Conservation (phyloP, 2,329 filamentous ascomycete species). For the Chaetomiaceae sp. region DNA sequence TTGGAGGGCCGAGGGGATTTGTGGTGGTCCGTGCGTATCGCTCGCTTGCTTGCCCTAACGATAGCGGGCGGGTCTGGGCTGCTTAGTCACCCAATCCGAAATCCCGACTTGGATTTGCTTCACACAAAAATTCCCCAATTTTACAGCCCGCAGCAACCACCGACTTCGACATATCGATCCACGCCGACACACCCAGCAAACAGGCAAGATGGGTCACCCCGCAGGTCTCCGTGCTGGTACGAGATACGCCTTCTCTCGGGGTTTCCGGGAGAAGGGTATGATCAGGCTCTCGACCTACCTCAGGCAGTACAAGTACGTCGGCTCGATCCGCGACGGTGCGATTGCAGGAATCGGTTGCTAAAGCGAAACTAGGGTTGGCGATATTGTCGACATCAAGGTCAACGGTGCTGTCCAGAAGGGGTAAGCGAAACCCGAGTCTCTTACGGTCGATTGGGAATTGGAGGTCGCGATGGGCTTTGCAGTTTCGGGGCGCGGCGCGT, state of each 20-base stretch:
- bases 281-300: conserved; percentile 94
- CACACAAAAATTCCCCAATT: conserved; percentile 29
- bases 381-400: conserved; percentile 97
- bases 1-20: conserved; percentile 22
- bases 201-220: conserved; percentile 75
- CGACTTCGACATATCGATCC: conserved; percentile 30
- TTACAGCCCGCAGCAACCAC: conserved; percentile 25
- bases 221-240: conserved; percentile 83
- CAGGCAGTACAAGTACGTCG: conserved; percentile 76
- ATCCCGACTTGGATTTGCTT: conserved; percentile 26
- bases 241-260: conserved; percentile 89
- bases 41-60: conserved; percentile 25
- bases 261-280: conserved; percentile 93
- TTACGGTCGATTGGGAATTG: conserved; percentile 19
- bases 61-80: conserved; percentile 9
- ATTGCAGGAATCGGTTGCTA: conserved; percentile 32
- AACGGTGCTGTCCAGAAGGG: conserved; percentile 99
- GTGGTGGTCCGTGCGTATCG: conserved; percentile 27
- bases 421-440: conserved; percentile 51
- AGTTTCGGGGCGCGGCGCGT: background rate
- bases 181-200: conserved; percentile 37
- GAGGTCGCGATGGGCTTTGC: background rate
- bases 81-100: conserved; percentile 26
- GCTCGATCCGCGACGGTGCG: conserved; percentile 5
- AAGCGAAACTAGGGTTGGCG: conserved; percentile 70